phyloP scores from a whole-genome alignment of 805 yeast genomes.

The Yamadazyma nakazawae region DNA sequence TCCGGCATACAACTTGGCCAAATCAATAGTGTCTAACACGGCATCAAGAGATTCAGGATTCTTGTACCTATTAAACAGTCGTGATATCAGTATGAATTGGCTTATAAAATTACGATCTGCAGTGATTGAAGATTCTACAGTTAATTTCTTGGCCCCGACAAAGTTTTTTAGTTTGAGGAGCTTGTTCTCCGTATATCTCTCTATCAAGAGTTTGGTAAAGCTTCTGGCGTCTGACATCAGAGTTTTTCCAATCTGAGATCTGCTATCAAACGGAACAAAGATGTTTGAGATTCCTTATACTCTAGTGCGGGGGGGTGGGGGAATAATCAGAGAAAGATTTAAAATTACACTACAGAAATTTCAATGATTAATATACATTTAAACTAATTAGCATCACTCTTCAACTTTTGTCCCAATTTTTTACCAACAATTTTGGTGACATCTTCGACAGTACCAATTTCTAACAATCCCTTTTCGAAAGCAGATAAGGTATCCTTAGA shows the following conservation, averaged over 20 bases:
- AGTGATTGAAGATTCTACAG: neutral
- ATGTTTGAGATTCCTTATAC: neutral
- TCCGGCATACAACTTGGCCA: conserved; percentile 53
- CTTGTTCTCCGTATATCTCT: neutral
- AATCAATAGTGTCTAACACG: conserved; percentile 62
- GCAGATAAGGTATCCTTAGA: conserved; percentile 36
- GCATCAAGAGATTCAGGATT: conserved; percentile 27
- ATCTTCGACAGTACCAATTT: conserved; percentile 73
- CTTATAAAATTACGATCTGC: neutral
- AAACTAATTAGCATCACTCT: conserved; percentile 5
- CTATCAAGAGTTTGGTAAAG: neutral
- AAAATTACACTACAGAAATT: too few relatives aligned
- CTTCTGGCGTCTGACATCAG: neutral
- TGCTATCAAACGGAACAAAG: neutral
- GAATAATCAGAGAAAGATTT: too few relatives aligned
- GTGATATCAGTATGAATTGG: neutral
- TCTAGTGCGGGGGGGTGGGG: neutral
- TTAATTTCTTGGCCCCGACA: neutral
- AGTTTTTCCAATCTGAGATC: neutral
- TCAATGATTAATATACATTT: conserved; percentile 8
- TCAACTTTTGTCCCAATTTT: conserved; percentile 35
- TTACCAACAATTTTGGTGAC: conserved; percentile 62
- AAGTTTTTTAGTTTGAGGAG: neutral
- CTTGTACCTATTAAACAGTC: neutral
- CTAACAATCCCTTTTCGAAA: conserved; percentile 77